Evolutionary conservation across 164 flowering plant genomes (phyloP).

Genomic region (Liquidambar formosana): DNA sequence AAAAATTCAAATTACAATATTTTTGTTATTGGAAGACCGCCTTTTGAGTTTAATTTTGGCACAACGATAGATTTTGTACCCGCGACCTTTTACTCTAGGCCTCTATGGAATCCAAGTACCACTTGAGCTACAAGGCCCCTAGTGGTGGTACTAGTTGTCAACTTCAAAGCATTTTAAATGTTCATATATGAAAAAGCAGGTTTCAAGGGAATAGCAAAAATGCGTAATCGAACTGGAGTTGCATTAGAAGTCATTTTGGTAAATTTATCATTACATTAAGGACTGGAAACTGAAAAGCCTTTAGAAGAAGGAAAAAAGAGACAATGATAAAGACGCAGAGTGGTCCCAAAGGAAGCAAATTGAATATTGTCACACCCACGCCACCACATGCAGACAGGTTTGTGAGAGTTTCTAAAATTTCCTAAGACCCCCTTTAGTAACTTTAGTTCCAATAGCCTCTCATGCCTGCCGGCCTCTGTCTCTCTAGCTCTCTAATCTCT

Average conservation of each 20-base stretch:
- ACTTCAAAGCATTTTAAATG: no score
- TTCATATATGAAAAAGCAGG: no score
- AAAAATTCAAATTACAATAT: no score
- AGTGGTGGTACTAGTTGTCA: no score
- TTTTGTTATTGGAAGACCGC: no score
- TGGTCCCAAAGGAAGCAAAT: slow-evolving; percentile 28
- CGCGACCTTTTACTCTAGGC: no score
- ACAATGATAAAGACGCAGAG: slow-evolving; percentile 2
- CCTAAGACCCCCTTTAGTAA: slow-evolving; percentile 17
- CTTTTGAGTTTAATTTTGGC: no score
- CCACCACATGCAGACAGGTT: slow-evolving; percentile 29
- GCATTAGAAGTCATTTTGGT: slow-evolving; percentile 5
- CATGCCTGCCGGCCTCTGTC: slow-evolving; percentile 6
- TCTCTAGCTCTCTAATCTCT: slow-evolving; percentile 8
- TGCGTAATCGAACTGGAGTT: no score
- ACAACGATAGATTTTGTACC: no score
- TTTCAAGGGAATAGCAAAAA: slow-evolving; percentile 2
- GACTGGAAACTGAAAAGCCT: slow-evolving; percentile 1
- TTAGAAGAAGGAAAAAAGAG: background rate
- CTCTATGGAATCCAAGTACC: no score
- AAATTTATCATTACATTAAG: background rate
- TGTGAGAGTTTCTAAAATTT: slow-evolving; percentile 24
- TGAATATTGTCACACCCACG: slow-evolving; percentile 32
- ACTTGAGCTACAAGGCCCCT: no score
- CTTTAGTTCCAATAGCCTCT: slow-evolving; percentile 23